A percentile compares a stretch with the other conserved stretches of the same genome.
These are phyloP conservation scores for Rhizoctonia solani DNA, from an alignment of 1,284 basidiomycete genomes.

Conservation along the genomic window DNA sequence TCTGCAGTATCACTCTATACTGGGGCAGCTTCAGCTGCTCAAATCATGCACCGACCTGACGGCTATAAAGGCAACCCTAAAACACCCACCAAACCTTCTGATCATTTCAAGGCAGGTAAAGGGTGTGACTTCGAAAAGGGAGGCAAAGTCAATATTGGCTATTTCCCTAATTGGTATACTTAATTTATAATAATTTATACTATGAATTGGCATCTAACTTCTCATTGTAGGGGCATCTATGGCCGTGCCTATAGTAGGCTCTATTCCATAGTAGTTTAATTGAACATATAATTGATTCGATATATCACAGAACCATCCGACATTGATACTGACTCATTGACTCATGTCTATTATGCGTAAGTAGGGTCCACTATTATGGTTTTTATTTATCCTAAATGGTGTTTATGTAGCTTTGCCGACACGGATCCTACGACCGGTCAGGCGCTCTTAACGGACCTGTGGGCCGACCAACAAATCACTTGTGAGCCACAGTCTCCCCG, in stretches of 20 bases:
- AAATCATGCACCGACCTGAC: constrained; percentile 19
- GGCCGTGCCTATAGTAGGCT: background rate
- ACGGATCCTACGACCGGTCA: background rate
- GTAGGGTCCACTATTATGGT: background rate
- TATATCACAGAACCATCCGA: background rate
- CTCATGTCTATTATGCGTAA: background rate
- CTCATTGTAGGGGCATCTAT: background rate
- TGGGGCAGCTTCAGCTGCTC: background rate
- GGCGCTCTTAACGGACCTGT: background rate
- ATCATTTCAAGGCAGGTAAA: background rate
- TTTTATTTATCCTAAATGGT: background rate
- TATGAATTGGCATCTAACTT: background rate
- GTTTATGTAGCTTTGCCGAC: background rate
- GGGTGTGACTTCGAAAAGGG: background rate
- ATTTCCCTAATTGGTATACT: constrained; percentile 3
- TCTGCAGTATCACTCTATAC: constrained; percentile 3
- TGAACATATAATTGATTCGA: background rate
- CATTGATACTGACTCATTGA: background rate
- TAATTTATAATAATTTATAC: background rate
- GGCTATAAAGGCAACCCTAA: background rate
- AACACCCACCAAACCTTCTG: background rate
- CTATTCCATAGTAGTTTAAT: background rate
- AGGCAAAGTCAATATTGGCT: background rate
- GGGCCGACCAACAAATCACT: background rate
- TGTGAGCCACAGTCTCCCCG: background rate